Base-by-base conservation (phyloP, 1,284 basidiomycete genomes). In the Rhodofomes roseus region DNA sequence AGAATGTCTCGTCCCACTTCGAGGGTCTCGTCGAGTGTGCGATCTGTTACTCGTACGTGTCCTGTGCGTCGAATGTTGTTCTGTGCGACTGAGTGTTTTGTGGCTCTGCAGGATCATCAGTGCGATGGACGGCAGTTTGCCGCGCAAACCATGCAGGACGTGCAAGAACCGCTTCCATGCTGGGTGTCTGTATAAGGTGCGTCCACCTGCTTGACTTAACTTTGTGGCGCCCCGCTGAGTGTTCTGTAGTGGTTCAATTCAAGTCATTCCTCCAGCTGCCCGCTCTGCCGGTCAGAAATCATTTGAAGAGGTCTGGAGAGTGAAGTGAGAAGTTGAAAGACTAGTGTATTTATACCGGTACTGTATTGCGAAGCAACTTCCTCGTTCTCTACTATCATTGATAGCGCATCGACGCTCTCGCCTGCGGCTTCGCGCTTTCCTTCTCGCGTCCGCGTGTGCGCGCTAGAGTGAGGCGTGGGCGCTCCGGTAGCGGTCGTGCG, bases 151-250 rank as follows among this genome's bases (percentile, higher is more conserved):
- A 0, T 99, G 97, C 78, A 89, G 87, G 73, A 98, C 92, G 1
- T 98, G 96, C 78, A 95, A 93, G 75, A 98, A 98, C 75, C 82
- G 89, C 52, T 99, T 98, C 84, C 97, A 99, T 73, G 88, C 93
- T 0, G 87, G 84, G 34, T 98, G 96, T 76, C 75, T 97, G 62
- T 97, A 90, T 79, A 96, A 96, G 81, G 90, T 86, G 50, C 54
- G 79, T 65, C 3, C 2, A 22, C 25, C n/a, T 25, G 25, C 55
- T 16, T 16, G n/a, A 52, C 52, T 29, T 37, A n/a, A n/a, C n/a
- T n/a, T 44, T 53, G 65, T 41, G 37, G 67, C 46, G 60, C 50
- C 55, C 40, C 52, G 46, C 60, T 62, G 1, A 29, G 14, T 2
- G 3, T 48, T 23, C 46, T 23, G 4, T 64, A 94, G 87, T 97